Evolutionary conservation across 371 early-diverging fungal species (phyloP), one percentile per base, ranked within the genome.

Genomic region (Rhizopus sp.): DNA sequence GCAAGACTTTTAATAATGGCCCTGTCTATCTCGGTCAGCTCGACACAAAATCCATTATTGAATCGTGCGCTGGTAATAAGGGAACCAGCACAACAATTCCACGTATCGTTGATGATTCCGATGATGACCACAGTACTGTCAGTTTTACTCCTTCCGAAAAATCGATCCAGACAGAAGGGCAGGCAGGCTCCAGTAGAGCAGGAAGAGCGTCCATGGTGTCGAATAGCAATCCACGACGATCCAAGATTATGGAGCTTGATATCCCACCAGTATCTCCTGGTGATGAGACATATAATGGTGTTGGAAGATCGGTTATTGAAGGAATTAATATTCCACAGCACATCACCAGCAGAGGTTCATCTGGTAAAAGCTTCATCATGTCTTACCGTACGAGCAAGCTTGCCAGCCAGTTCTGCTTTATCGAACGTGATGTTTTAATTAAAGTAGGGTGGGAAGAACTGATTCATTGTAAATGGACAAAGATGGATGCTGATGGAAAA

Each of bases 381-480:
- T 59, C 58, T 0, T 74, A 81, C 37, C 70, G 80, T 23, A 80
- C 88, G 2, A 85, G 76, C 49, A 45, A 56, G 17, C 63, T 88
- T 37, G 88, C 85, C 1, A 82, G 80, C 44, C 88, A 87, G 38
- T 55, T 87, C 8, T 86, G 86, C 53, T 60, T 84, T 45, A 81
- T 86, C 53, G 89, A 88, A 47, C 73, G 82, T 7, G 82, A 85
- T 39, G 67, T 78, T 3, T 47, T 88, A 12, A 63, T 69, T n/a
- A 74, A 75, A 30, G 75, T 86, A 12, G 75, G 73, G 9, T 88
- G 89, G 89, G 79, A 82, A 59, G 88, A 88, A 32, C 50, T 88
- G 15, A 78, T 87, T 4, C 80, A 83, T 40, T 78, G 82, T 38
- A 80, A 77, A 8, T 85, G 86, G 84, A 77, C 79, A 7, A 77